phyloP scores from a whole-genome alignment of 2,329 filamentous ascomycete species.

The Talaromyces funiculosus region DNA sequence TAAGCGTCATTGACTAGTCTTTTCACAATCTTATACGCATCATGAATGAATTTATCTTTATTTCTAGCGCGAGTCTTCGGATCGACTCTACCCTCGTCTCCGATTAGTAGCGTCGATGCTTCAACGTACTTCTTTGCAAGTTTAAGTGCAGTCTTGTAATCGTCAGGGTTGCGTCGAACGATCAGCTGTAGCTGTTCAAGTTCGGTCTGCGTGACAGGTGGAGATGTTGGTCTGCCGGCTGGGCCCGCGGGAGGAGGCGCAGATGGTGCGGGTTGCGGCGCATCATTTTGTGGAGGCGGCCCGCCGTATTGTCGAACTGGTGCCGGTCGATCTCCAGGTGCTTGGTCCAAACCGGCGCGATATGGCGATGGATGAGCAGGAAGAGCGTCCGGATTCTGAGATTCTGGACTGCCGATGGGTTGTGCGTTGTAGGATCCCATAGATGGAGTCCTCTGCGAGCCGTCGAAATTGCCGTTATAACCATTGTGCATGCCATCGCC shows the following conservation, averaged over 20 bases:
- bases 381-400: conserved; percentile 46
- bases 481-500: conserved; percentile 1
- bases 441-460: conserved; percentile 4
- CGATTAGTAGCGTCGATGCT: conserved; percentile 71
- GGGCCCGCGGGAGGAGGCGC: background rate
- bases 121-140: conserved; percentile 82
- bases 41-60: conserved; percentile 75
- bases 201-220: conserved; percentile 70
- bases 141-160: conserved; percentile 64
- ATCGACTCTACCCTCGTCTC: conserved; percentile 68
- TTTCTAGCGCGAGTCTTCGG: conserved; percentile 56
- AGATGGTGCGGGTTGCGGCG: conserved; percentile 20
- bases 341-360: conserved; percentile 45
- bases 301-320: conserved; percentile 50
- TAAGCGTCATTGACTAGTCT: conserved; percentile 71
- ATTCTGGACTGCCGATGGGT: background rate
- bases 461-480: background rate
- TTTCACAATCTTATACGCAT: conserved; percentile 87
- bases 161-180: conserved; percentile 65
- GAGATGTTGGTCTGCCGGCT: conserved; percentile 25
- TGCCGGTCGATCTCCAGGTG: conserved; percentile 36
- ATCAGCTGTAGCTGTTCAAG: conserved; percentile 66
- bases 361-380: conserved; percentile 53
- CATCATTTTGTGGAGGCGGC: conserved; percentile 30
- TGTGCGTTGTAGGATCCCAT: conserved; percentile 8